Evolutionary conservation across 768 basidiomycete species (phyloP), one percentile per base, ranked within the genome.

Genomic region (Kwoniella heveanensis): DNA sequence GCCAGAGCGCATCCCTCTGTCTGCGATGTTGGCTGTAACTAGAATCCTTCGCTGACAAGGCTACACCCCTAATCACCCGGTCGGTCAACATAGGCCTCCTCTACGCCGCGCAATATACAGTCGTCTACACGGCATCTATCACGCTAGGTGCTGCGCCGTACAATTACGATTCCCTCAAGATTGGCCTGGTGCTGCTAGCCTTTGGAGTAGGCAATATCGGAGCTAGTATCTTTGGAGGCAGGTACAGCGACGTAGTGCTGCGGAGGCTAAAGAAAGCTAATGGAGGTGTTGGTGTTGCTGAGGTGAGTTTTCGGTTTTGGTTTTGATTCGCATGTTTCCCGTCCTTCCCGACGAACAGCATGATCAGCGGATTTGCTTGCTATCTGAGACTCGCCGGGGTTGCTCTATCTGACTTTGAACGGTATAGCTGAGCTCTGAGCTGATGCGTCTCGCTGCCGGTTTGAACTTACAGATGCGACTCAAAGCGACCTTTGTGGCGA

Each of bases 381-480:
- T n/a, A n/a, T n/a, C n/a, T n/a, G n/a, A n/a, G n/a, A n/a, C n/a
- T n/a, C n/a, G n/a, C n/a, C n/a, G n/a, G n/a, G n/a, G n/a, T 19
- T 19, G 46, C n/a, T 47, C 32, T 36, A 36, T 36, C 32, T n/a
- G n/a, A n/a, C n/a, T n/a, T n/a, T n/a, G n/a, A n/a, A n/a, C n/a
- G n/a, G 32, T 32, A 32, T 13, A 32, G 32, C 32, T 32, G 32
- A 32, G 5, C 32, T 32, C 32, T 32, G 5, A 13, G 39, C 6
- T 44, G 39, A 10, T 44, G 8, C 24, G 6, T 29, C 32, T 9
- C n/a, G n/a, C n/a, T n/a, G n/a, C n/a, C n/a, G n/a, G n/a, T n/a
- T n/a, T n/a, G n/a, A n/a, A n/a, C n/a, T n/a, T n/a, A 21, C 46
- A 90, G 89, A 89, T 90, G 86, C 86, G 90, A 7, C 77, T 92